Evolutionary conservation across 1,139 yeast species (phyloP), one percentile per base, ranked within the genome.

Genomic region (Pichia sp.): DNA sequence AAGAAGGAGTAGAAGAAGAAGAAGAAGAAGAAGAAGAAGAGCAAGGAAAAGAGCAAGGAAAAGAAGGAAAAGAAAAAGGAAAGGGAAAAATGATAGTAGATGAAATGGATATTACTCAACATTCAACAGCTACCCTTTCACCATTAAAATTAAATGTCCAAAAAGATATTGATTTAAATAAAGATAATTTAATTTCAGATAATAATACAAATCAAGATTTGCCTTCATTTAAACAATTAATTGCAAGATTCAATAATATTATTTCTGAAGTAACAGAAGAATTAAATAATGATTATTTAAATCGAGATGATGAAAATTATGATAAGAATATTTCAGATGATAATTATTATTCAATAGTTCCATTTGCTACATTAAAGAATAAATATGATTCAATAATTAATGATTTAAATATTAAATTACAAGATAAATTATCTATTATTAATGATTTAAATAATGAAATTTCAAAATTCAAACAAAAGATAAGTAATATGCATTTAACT

Each of bases 401-500:
- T 28, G 29, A 36, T 9, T 27, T 50, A 3, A 37, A 44, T 18
- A 25, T 28, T 5, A 36, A 34, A 25, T 9, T 45, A 11, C 39
- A 42, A 9, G 42, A 42, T 6, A 32, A 47, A 3, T 6, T 26
- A 1, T 11, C 18, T 7, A 34, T 33, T 7, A 43, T 51, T 18
- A 49, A 47, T 26, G 28, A 39, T 5, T 34, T 51, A 4, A 51
- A 49, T n/a, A 47, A 43, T 27, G 40, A 46, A 25, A 43, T 51
- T 5, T 34, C 42, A 9, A 48, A 41, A 8, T 47, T 40, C 32
- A 40, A 41, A 11, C 47, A 38, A 34, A 46, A 49, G 27, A 40
- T 49, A 25, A 42, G 32, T 25, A 49, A 49, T 29, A 42, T 49
- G 47, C 49, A 49, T 35, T 36, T 49, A 25, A 25, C 50, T 7